Evolutionary conservation across 148 eudicot species (phyloP), one percentile per base, ranked within the genome.

Genomic region (Camellia lanceoleosa): DNA sequence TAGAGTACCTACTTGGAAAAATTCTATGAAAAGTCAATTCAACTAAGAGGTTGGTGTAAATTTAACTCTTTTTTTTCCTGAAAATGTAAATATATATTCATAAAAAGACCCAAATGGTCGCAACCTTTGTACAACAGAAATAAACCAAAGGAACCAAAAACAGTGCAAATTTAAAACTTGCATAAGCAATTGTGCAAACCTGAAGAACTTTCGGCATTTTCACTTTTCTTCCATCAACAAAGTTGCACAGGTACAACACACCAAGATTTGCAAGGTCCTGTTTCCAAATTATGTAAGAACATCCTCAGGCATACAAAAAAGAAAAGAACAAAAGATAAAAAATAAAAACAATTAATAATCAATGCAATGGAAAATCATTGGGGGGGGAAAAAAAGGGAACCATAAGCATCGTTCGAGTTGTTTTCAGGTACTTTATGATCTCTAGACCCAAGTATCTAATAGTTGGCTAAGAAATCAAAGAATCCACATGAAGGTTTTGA

Each of bases 221-320:
- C 15, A 61, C 55, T 63, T 77, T 84, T 77, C 78, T 88, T 71
- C 92, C 96, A 49, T 89, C 87, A 74, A 81, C 92, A 80, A 88
- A 77, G 71, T 89, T 81, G 82, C 87, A 83, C 85, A 94, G 87
- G 84, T 89, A 89, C 68, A 85, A 70, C 63, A 94, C 88, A 9
- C 93, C 98, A 78, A 75, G 77, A 69, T 88, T 91, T 81, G 94
- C 87, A 79, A 89, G 83, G 59, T 78, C 85, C 96, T 94, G 86
- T 77, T 52, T 54, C 80, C 47, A 64, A 38, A 72, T 59, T 20
- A 51, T 8, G 52, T n/a, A 64, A 78, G 65, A 15, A 76, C n/a
- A 74, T 51, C 2, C 5, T 19, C 59, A 60, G 13, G 68, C 67
- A 63, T 49, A 73, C 5, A 63, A 23, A 23, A 23, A 23, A 23